Evolutionary conservation across 1,284 basidiomycete species (phyloP).

Genomic region (Austroboletus niveus): DNA sequence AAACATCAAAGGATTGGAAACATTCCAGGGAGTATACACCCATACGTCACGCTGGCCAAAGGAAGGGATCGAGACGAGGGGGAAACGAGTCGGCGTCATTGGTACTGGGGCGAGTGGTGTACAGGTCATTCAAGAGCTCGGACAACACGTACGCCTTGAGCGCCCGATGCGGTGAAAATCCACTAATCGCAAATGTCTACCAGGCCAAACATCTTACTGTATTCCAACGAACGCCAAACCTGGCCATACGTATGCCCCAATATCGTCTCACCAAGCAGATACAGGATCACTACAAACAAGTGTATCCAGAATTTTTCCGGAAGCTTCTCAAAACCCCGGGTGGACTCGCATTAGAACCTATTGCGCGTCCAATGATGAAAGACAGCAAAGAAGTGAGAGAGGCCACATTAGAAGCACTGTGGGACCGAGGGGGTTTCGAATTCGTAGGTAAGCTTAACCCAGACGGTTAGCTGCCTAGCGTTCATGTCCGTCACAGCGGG

Average conservation of each 20-base stretch:
- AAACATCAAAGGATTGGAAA: slow-evolving; percentile 10
- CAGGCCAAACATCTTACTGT: slow-evolving; percentile 15
- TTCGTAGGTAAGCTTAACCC: not conserved
- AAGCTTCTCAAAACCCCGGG: not conserved
- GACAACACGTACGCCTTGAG: slow-evolving; percentile 8
- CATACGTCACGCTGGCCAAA: slow-evolving; percentile 11
- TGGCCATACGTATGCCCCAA: slow-evolving; percentile 15
- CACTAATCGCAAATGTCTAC: not conserved
- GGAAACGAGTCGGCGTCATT: slow-evolving; percentile 14
- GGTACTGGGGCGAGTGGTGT: slow-evolving; percentile 17
- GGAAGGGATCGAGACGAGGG: slow-evolving; percentile 3
- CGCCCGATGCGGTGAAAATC: not conserved
- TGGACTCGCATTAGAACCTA: not conserved
- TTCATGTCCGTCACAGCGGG: not conserved
- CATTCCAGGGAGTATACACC: slow-evolving; percentile 15
- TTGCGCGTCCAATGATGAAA: not conserved
- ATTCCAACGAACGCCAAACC: slow-evolving; percentile 21
- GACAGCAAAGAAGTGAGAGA: slow-evolving; percentile 12
- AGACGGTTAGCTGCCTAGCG: not conserved
- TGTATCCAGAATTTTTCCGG: slow-evolving; percentile 11
- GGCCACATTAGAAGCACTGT: slow-evolving; percentile 12
- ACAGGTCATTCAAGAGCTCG: slow-evolving; percentile 16
- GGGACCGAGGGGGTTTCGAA: slow-evolving; percentile 8
- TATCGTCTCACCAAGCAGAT: slow-evolving; percentile 1
- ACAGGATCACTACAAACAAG: slow-evolving; percentile 16